These are phyloP conservation scores for Phanerochaete carnosa DNA, from an alignment of 768 basidiomycete genomes.

Conservation along the genomic window DNA sequence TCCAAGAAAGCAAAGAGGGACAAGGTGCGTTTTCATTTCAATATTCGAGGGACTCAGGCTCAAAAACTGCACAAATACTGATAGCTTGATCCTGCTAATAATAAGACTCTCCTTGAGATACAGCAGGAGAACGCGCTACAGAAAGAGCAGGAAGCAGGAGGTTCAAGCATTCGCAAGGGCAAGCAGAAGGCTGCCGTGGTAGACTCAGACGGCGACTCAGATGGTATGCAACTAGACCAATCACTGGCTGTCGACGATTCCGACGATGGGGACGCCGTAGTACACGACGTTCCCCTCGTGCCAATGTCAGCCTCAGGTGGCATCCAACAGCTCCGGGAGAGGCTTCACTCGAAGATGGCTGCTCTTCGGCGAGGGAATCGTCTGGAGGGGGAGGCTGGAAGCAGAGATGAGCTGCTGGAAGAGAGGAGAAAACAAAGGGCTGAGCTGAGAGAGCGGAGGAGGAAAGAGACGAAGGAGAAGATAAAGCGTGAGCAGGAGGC, in stretches of 20 bases:
- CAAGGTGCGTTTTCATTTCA: conserved; percentile 49
- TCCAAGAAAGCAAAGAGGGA: conserved; percentile 85
- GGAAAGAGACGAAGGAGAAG: conserved; percentile 86
- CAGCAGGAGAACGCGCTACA: conserved; percentile 50
- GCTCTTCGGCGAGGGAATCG: conserved; percentile 46
- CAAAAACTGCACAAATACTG: not conserved
- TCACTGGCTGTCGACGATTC: conserved; percentile 26
- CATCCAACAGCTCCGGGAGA: conserved; percentile 62
- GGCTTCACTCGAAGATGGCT: conserved; percentile 73
- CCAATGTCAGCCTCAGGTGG: conserved; percentile 67
- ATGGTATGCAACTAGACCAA: conserved; percentile 33
- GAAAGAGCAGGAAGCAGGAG: conserved; percentile 14
- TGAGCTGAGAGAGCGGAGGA: conserved; percentile 77
- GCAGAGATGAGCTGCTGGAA: conserved; percentile 80
- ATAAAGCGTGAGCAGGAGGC: conserved; percentile 62
- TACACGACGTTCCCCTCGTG: conserved; percentile 29
- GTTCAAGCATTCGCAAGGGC: conserved; percentile 32
- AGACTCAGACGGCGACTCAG: conserved; percentile 26
- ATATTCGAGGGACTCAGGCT: not conserved
- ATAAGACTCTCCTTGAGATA: conserved; percentile 74
- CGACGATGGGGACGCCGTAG: conserved; percentile 31
- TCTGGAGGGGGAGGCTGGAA: conserved; percentile 39
- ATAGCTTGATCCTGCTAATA: conserved; percentile 91
- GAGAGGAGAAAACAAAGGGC: conserved; percentile 75
- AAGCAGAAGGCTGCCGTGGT: conserved; percentile 45